Evolutionary conservation across 23 red algal genomes (phyloP).

Genomic region (Gracilaria gracilis): DNA sequence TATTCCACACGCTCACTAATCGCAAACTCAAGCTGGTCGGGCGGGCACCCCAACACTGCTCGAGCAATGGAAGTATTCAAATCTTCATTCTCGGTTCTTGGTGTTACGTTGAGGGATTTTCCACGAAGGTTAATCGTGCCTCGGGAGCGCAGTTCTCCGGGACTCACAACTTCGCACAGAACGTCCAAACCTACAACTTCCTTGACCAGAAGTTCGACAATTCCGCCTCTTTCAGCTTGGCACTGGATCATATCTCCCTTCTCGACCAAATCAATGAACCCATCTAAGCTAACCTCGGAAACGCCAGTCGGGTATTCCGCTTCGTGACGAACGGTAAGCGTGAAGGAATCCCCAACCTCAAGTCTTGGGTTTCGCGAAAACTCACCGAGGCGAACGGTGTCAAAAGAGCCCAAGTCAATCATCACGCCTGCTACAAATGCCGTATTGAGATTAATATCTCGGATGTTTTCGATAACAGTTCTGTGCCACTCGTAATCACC

Average conservation of each 20-base stretch:
- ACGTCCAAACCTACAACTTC: conserved; percentile 68
- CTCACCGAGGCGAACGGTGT: conserved; percentile 91
- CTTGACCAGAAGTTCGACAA: conserved; percentile 87
- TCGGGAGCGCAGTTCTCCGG: conserved; percentile 83
- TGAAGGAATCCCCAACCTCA: conserved; percentile 78
- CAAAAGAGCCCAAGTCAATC: conserved; percentile 93
- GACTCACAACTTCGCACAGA: conserved; percentile 76
- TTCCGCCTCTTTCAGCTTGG: conserved; percentile 61
- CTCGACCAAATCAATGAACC: conserved; percentile 86
- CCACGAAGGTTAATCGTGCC: conserved; percentile 89
- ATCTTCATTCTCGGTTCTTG: conserved; percentile 64
- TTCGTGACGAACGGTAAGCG: conserved; percentile 90
- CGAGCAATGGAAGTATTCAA: conserved; percentile 77
- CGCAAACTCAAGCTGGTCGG: conserved; percentile 93
- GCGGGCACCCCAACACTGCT: conserved; percentile 71
- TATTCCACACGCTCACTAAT: conserved; percentile 93
- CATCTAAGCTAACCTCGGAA: conserved; percentile 94
- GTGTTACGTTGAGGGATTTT: conserved; percentile 81
- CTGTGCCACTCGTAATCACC: conserved; percentile 93
- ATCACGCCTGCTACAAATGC: conserved; percentile 93
- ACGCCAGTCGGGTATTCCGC: conserved; percentile 86
- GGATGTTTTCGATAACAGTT: conserved; percentile 81
- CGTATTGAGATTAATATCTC: conserved; percentile 85
- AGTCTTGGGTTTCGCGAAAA: conserved; percentile 76
- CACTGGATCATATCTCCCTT: conserved; percentile 89